Conservation (phyloP, 1,284 basidiomycete species). For the Pseudozyma pruni region DNA sequence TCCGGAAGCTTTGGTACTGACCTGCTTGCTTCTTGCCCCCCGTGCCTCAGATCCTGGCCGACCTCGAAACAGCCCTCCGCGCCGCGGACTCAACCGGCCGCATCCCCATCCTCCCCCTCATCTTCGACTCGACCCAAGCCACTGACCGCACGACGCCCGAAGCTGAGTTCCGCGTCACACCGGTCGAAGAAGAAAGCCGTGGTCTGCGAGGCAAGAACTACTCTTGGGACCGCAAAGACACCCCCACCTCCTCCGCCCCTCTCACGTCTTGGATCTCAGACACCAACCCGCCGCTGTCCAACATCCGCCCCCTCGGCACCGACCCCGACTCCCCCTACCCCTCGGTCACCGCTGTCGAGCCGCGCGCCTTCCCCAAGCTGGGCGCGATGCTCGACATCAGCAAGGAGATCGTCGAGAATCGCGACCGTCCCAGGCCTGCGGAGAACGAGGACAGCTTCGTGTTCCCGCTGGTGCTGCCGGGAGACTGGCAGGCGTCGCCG, state of each 20-base stretch:
- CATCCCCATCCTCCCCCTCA: conserved; percentile 38
- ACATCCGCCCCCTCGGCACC: conserved; percentile 25
- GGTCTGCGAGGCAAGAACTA: conserved; percentile 46
- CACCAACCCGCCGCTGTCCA: conserved; percentile 37
- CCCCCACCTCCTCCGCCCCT: background rate
- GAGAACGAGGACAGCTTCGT: conserved; percentile 48
- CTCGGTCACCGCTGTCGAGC: conserved; percentile 52
- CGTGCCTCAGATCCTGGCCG: conserved; percentile 58
- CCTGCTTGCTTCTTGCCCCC: background rate
- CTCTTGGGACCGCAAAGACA: conserved; percentile 52
- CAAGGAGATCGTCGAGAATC: conserved; percentile 27
- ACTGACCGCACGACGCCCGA: conserved; percentile 17
- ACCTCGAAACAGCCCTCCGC: conserved; percentile 45
- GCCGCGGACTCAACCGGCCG: conserved; percentile 3
- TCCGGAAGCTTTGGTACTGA: too few species aligned
- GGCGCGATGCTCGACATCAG: conserved; percentile 43
- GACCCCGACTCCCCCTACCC: conserved; percentile 25
- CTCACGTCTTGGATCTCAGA: conserved; percentile 38
- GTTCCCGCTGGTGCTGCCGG: conserved; percentile 59
- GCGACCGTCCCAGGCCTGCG: background rate
- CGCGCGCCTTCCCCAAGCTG: conserved; percentile 36
- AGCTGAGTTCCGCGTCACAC: conserved; percentile 44
- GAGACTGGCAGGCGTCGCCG: conserved; percentile 52
- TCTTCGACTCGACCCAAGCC: conserved; percentile 40
- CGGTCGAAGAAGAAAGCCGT: conserved; percentile 56